Conservation (phyloP, 106 monocot species). For the Dioscorea zingiberensis region DNA sequence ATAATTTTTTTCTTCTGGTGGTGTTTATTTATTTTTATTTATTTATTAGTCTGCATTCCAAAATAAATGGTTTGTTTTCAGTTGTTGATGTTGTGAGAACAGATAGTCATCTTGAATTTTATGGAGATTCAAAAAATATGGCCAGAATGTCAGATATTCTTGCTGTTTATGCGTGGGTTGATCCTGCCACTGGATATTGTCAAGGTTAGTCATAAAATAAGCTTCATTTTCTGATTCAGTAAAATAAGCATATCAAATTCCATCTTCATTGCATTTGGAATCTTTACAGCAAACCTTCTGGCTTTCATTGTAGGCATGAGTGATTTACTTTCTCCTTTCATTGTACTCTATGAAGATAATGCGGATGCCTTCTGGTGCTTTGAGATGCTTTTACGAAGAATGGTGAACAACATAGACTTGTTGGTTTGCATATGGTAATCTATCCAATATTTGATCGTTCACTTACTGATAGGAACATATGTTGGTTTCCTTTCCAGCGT, state of each 20-base stretch:
- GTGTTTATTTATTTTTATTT: neutral
- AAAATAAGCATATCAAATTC: neutral
- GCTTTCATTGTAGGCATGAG: slow-evolving; percentile 78
- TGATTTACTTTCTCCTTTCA: slow-evolving; percentile 97
- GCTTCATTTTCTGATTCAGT: neutral
- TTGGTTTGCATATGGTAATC: neutral
- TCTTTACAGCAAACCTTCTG: neutral
- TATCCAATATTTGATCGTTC: too few relatives aligned
- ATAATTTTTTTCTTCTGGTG: neutral
- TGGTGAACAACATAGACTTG: slow-evolving; percentile 41
- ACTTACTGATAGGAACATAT: too few relatives aligned
- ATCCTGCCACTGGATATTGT: slow-evolving; percentile 98
- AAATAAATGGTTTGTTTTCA: slow-evolving; percentile 20
- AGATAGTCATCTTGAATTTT: slow-evolving; percentile 94
- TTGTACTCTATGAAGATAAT: slow-evolving; percentile 95
- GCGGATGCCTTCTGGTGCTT: slow-evolving; percentile 99
- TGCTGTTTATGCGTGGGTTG: slow-evolving; percentile 99
- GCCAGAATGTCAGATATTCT: slow-evolving; percentile 99
- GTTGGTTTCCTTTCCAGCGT: slow-evolving; percentile 39
- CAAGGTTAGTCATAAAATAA: slow-evolving; percentile 50
- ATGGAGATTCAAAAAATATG: slow-evolving; percentile 94
- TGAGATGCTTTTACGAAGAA: slow-evolving; percentile 95
- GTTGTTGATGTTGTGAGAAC: slow-evolving; percentile 99
- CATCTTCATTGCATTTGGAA: neutral
- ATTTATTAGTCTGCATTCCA: neutral